Evolutionary conservation across 2,329 filamentous ascomycete species (phyloP).

Genomic region (Aspergillus brunneoviolaceus): DNA sequence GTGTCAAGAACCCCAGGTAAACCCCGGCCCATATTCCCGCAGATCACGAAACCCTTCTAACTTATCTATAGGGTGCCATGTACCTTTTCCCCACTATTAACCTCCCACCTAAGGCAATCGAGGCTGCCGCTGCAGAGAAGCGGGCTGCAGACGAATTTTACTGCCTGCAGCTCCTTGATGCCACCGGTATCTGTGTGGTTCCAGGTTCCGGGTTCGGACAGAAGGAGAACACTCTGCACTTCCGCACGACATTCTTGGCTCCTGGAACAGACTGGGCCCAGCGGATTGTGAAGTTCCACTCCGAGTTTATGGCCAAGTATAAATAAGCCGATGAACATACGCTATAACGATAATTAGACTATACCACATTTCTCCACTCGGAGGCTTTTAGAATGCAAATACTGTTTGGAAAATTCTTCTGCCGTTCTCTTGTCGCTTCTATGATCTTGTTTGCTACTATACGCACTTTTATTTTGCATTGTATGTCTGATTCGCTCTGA

Average conservation of each 20-base stretch:
- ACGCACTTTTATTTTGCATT: background rate
- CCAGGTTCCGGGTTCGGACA: constrained; percentile 93
- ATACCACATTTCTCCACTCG: background rate
- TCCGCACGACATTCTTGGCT: constrained; percentile 94
- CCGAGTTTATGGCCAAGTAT: constrained; percentile 83
- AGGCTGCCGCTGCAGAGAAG: constrained; percentile 71
- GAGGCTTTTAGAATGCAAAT: background rate
- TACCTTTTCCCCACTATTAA: constrained; percentile 97
- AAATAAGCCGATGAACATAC: constrained; percentile 17
- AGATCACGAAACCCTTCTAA: background rate
- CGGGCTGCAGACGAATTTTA: constrained; percentile 89
- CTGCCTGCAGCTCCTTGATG: constrained; percentile 83
- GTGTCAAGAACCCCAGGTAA: constrained; percentile 74
- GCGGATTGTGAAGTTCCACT: constrained; percentile 84
- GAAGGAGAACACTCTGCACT: constrained; percentile 85
- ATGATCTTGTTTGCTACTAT: background rate
- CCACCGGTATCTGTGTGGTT: constrained; percentile 91
- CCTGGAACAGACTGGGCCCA: constrained; percentile 94
- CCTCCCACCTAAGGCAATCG: constrained; percentile 71
- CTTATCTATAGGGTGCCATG: constrained; percentile 72
- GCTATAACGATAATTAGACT: constrained; percentile 7
- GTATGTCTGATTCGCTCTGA: too few relatives aligned
- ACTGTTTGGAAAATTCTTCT: background rate
- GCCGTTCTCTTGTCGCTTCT: background rate
- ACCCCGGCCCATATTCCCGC: constrained; percentile 12